Evolutionary conservation across 345 rosid species (phyloP).

Genomic region (Salix caprea): DNA sequence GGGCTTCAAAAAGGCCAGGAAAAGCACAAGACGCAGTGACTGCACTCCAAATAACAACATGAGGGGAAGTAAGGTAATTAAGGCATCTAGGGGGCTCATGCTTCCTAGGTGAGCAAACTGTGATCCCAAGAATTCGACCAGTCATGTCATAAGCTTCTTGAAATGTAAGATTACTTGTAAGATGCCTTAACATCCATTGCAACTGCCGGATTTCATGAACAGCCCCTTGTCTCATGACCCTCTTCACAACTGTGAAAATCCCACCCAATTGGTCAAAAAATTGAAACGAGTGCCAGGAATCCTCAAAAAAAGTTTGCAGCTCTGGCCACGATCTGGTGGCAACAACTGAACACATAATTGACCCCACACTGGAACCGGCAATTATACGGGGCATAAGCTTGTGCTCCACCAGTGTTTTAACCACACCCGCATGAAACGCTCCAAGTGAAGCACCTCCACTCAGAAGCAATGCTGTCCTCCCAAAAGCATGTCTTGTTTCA

Average conservation of each 20-base stretch:
- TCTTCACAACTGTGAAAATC: slow-evolving; percentile 69
- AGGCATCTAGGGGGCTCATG: slow-evolving; percentile 99
- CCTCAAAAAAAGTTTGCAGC: slow-evolving; percentile 86
- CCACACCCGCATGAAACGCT: slow-evolving; percentile 87
- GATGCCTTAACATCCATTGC: slow-evolving; percentile 83
- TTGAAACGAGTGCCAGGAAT: slow-evolving; percentile 68
- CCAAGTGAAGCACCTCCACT: slow-evolving; percentile 99
- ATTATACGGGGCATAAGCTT: slow-evolving; percentile 87
- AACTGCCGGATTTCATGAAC: slow-evolving; percentile 86
- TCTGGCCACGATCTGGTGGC: slow-evolving; percentile 98
- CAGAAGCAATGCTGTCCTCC: slow-evolving; percentile 91
- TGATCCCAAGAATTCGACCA: slow-evolving; percentile 88
- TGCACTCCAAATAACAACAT: slow-evolving; percentile 98
- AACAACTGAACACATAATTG: slow-evolving; percentile 75
- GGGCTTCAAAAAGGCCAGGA: slow-evolving; percentile 97
- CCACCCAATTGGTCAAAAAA: slow-evolving; percentile 95
- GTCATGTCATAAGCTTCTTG: slow-evolving; percentile 98
- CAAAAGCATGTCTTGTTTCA: slow-evolving; percentile 95
- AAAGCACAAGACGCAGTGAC: slow-evolving; percentile 98
- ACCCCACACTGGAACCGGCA: slow-evolving; percentile 98
- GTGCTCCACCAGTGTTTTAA: slow-evolving; percentile 82
- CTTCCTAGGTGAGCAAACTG: slow-evolving; percentile 96
- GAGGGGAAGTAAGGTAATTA: slow-evolving; percentile 95
- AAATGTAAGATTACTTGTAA: slow-evolving; percentile 92
- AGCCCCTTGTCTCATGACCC: slow-evolving; percentile 87